A percentile compares a stretch with the other conserved stretches of the same genome.
phyloP scores from a whole-genome alignment of 108 stramenopile genomes.

The Nannochloropsis gaditana region DNA sequence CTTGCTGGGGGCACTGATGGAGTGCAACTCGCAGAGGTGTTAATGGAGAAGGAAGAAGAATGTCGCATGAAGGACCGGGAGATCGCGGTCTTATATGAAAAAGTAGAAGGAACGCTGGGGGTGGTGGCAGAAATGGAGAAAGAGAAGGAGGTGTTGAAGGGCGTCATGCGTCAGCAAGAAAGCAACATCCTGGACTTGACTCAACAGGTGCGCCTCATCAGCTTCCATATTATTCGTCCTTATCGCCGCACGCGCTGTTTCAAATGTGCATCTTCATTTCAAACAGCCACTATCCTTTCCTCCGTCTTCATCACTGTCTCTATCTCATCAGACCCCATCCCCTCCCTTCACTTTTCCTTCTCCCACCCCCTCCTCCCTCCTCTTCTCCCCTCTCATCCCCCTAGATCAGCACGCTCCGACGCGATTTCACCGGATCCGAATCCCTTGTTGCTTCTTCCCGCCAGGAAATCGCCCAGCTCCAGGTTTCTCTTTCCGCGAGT shows the following conservation, averaged over 20 bases:
- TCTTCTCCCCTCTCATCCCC: background rate
- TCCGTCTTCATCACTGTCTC: background rate
- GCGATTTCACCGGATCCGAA: too few species aligned
- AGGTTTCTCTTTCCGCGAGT: background rate
- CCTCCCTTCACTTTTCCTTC: background rate
- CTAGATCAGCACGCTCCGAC: background rate
- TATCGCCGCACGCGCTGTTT: too few species aligned
- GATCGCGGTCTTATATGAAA: background rate
- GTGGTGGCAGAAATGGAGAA: background rate
- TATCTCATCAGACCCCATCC: background rate
- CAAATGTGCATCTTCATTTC: too few species aligned
- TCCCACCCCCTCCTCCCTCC: background rate
- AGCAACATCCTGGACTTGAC: background rate
- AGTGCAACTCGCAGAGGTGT: constrained; percentile 30
- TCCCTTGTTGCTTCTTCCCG: too few species aligned
- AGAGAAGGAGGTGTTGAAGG: background rate
- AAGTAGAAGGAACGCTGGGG: background rate
- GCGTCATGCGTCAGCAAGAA: background rate
- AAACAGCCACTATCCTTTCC: background rate
- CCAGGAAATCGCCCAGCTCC: background rate
- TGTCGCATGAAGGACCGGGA: constrained; percentile 23
- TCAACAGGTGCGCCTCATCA: background rate
- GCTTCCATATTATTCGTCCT: too few species aligned
- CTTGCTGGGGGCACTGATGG: constrained; percentile 40
- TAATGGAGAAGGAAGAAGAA: constrained; percentile 40